These are phyloP conservation scores for Cytospora piceae DNA, from an alignment of 2,329 filamentous ascomycete genomes.

Conservation along the genomic window DNA sequence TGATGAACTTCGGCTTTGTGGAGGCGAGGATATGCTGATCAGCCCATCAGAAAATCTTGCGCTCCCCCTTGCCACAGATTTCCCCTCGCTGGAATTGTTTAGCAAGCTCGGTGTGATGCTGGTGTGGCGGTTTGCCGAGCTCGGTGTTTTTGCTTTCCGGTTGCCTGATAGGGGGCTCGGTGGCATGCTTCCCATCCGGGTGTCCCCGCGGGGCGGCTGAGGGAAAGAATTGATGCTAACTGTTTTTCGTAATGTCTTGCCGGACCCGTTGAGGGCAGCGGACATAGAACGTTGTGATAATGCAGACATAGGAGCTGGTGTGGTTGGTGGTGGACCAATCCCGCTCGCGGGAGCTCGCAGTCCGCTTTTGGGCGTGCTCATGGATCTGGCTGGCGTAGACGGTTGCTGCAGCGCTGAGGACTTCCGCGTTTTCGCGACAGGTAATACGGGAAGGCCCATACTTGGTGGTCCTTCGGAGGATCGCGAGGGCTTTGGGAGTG, in stretches of 20 bases:
- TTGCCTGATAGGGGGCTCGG: slow-evolving; percentile 60
- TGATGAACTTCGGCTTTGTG: slow-evolving; percentile 89
- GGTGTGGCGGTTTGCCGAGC: slow-evolving; percentile 56
- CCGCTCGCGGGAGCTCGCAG: slow-evolving; percentile 64
- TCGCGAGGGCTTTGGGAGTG: slow-evolving; percentile 69
- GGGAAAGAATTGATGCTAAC: slow-evolving; percentile 95
- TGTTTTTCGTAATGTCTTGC: slow-evolving; percentile 78
- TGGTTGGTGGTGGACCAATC: slow-evolving; percentile 51
- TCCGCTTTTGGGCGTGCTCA: slow-evolving; percentile 59
- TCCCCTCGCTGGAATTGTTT: slow-evolving; percentile 78
- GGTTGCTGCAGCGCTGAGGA: slow-evolving; percentile 41
- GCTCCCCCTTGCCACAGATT: slow-evolving; percentile 66
- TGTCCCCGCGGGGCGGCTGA: slow-evolving; percentile 75
- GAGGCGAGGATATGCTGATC: slow-evolving; percentile 77
- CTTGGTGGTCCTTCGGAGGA: slow-evolving; percentile 72
- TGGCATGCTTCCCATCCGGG: slow-evolving; percentile 62
- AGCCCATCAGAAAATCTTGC: slow-evolving; percentile 74
- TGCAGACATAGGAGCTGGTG: slow-evolving; percentile 56
- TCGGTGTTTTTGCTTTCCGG: slow-evolving; percentile 61
- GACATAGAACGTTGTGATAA: slow-evolving; percentile 61
- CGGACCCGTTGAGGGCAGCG: slow-evolving; percentile 56
- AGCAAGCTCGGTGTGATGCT: slow-evolving; percentile 71
- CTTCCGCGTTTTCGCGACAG: slow-evolving; percentile 73
- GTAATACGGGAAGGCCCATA: slow-evolving; percentile 73
- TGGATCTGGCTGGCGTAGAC: slow-evolving; percentile 47